Percentiles rank a stretch among this genome's conserved stretches.
phyloP scores from a whole-genome alignment of 23 red algal species.

The Gracilaria domingensis region DNA sequence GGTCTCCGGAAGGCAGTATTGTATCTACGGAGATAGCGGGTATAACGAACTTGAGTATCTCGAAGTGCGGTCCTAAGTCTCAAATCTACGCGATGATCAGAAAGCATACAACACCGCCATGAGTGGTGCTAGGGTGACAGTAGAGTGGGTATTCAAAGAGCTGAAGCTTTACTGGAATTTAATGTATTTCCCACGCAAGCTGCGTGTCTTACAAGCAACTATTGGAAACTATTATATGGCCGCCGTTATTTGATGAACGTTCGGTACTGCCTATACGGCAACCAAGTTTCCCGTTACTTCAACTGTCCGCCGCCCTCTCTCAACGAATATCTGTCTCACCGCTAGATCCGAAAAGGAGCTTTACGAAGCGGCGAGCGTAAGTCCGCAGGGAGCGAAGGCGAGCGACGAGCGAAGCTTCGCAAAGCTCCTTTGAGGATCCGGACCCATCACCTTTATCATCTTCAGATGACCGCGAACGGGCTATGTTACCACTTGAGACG shows the following conservation, averaged over 20 bases:
- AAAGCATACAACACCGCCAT: constrained; percentile 10
- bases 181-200: constrained; percentile 6
- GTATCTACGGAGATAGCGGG: constrained; percentile 25
- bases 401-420: neutral
- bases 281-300: constrained; percentile 14
- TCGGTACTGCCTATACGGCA: constrained; percentile 7
- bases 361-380: neutral
- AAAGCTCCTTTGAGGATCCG: neutral
- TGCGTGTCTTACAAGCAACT: constrained; percentile 13
- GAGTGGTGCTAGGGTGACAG: neutral
- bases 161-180: neutral
- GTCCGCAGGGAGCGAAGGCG: neutral
- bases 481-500: no score
- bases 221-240: neutral
- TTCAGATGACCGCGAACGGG: no score
- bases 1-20: constrained; percentile 10
- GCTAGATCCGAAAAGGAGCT: neutral
- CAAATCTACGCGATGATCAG: neutral
- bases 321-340: neutral
- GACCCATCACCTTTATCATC: neutral
- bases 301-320: neutral
- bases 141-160: constrained; percentile 50
- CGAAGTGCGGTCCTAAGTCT: constrained; percentile 18
- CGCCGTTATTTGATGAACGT: neutral
- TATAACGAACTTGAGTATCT: constrained; percentile 1